Conservation (phyloP, 331 rosid genomes). For the Stylosanthes scabra region DNA sequence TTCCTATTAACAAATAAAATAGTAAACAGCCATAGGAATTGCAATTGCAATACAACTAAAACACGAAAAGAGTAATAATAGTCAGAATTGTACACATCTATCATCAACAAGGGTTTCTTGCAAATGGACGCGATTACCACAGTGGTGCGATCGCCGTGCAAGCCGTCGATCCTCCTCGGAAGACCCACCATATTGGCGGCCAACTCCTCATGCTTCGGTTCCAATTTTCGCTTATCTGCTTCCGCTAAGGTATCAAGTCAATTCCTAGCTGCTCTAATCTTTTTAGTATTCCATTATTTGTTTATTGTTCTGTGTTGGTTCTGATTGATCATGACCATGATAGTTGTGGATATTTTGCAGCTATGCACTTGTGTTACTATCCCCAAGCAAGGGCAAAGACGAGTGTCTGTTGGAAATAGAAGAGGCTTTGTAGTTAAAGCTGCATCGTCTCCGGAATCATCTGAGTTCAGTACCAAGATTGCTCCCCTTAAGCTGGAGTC, state of each 20-base stretch:
- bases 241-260: conserved; percentile 50
- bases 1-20: too few relatives aligned
- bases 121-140: conserved; percentile 65
- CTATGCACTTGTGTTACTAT: conserved; percentile 42
- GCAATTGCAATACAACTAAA: neutral
- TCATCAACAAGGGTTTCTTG: neutral
- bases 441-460: conserved; percentile 52
- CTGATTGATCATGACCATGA: neutral
- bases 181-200: conserved; percentile 47
- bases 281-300: conserved; percentile 8
- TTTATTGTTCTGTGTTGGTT: neutral
- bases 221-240: conserved; percentile 42
- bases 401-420: conserved; percentile 47
- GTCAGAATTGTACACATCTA: neutral
- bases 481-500: conserved; percentile 96
- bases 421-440: conserved; percentile 58
- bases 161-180: conserved; percentile 32
- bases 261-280: neutral
- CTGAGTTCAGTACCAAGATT: conserved; percentile 55
- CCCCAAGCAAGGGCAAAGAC: conserved; percentile 53
- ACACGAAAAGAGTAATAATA: neutral
- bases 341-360: conserved; percentile 47
- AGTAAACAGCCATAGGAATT: neutral
- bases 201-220: conserved; percentile 18
- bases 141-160: conserved; percentile 52